Percentiles rank a stretch among this genome's conserved stretches.
Evolutionary conservation across 2,329 filamentous ascomycete genomes (phyloP).

Genomic region (Colletotrichum noveboracense): DNA sequence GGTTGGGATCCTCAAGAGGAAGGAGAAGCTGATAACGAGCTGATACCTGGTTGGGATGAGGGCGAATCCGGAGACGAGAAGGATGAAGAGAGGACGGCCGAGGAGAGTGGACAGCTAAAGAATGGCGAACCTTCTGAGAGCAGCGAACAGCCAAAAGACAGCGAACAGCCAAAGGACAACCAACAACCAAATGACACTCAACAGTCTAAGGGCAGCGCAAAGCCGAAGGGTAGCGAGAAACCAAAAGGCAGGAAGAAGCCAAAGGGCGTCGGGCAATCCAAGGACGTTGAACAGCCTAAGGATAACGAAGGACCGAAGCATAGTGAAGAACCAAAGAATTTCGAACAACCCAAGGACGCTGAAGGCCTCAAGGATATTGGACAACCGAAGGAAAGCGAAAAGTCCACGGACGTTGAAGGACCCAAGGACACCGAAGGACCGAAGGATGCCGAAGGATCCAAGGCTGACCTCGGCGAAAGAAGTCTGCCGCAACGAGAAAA

Average conservation of each 20-base stretch:
- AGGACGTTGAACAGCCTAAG: not conserved
- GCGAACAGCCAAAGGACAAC: not conserved
- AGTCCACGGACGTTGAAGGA: not conserved
- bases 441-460: not conserved
- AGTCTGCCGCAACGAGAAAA: not conserved
- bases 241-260: not conserved
- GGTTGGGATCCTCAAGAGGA: slow-evolving; percentile 39
- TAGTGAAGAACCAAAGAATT: not conserved
- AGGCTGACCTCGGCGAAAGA: not conserved
- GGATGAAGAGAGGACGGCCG: not conserved
- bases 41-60: slow-evolving; percentile 41
- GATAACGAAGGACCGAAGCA: not conserved
- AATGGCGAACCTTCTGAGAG: not conserved
- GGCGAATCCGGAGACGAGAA: not conserved
- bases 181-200: not conserved
- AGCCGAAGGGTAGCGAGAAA: not conserved
- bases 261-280: not conserved
- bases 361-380: not conserved
- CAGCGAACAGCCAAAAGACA: not conserved
- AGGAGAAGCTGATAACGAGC: slow-evolving; percentile 47
- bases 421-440: not conserved
- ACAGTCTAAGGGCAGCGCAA: not conserved
- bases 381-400: not conserved
- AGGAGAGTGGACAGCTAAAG: not conserved
- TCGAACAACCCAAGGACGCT: not conserved